Conservation (phyloP, 148 eudicot genomes). For the Beta vulgaris region DNA sequence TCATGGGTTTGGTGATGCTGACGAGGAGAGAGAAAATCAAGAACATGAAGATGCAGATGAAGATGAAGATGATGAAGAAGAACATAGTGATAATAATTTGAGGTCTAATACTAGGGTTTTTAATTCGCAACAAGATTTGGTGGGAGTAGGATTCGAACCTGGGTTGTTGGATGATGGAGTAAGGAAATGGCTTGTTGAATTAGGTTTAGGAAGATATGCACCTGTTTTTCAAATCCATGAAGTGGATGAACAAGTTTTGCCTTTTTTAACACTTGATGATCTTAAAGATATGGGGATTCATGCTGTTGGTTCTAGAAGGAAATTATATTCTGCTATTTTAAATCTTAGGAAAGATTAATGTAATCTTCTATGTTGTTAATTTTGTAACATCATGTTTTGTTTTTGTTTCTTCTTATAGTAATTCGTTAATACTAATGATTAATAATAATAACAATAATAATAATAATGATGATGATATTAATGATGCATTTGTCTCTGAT, state of each 20-base stretch:
- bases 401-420: conserved; percentile 2
- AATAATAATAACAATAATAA: not conserved
- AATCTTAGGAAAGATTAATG: conserved; percentile 50
- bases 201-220: conserved; percentile 57
- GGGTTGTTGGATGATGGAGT: conserved; percentile 41
- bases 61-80: too few relatives aligned
- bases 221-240: conserved; percentile 71
- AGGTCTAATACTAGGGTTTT: conserved; percentile 19
- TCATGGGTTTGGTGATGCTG: not conserved
- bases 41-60: not conserved
- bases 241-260: conserved; percentile 76
- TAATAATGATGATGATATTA: too few relatives aligned
- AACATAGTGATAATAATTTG: too few relatives aligned
- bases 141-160: conserved; percentile 12
- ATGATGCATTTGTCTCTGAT: too few relatives aligned
- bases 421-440: not conserved
- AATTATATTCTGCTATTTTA: conserved; percentile 52
- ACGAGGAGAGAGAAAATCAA: not conserved
- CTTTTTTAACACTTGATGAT: conserved; percentile 62
- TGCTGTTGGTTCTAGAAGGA: conserved; percentile 70
- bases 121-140: conserved; percentile 16
- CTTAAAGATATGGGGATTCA: conserved; percentile 80
- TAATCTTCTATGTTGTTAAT: conserved; percentile 16
- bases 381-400: conserved; percentile 12
- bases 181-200: conserved; percentile 50